Conservation (phyloP, 768 basidiomycete species). For the Boletellus emodensis region DNA sequence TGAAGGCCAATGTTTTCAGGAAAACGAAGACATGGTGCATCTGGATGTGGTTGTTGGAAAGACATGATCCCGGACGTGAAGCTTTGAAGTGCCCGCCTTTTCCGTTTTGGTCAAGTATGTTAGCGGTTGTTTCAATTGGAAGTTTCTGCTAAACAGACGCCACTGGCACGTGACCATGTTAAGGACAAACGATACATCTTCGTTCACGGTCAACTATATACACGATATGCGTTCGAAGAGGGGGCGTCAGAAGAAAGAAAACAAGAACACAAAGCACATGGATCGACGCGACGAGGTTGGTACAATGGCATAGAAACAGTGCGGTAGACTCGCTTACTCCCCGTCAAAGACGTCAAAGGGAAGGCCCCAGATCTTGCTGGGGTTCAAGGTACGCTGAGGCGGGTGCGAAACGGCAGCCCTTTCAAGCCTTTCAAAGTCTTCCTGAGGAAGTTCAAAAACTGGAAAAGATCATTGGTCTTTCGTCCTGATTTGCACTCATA, state of each 20-base stretch:
- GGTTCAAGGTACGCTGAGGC: constrained; percentile 54
- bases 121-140: constrained; percentile 9
- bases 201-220: not conserved
- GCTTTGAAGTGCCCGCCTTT: not conserved
- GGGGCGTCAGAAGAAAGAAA: too few relatives aligned
- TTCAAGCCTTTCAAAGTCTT: constrained; percentile 41
- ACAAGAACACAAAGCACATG: too few relatives aligned
- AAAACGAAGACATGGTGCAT: constrained; percentile 65
- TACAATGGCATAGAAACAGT: not conserved
- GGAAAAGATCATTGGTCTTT: not conserved
- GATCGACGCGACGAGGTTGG: too few relatives aligned
- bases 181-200: too few relatives aligned
- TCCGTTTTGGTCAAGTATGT: too few relatives aligned
- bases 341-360: constrained; percentile 61
- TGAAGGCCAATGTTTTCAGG: constrained; percentile 64
- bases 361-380: constrained; percentile 57
- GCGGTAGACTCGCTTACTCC: constrained; percentile 14
- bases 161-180: too few relatives aligned
- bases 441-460: constrained; percentile 35
- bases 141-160: too few relatives aligned
- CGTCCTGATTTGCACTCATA: not conserved
- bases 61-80: constrained; percentile 17
- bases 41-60: constrained; percentile 49
- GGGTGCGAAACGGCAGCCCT: constrained; percentile 42
- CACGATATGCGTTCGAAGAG: not conserved